Evolutionary conservation across 345 rosid genomes (phyloP), one percentile per base, ranked within the genome.

Genomic region (Populus ilicifolia): DNA sequence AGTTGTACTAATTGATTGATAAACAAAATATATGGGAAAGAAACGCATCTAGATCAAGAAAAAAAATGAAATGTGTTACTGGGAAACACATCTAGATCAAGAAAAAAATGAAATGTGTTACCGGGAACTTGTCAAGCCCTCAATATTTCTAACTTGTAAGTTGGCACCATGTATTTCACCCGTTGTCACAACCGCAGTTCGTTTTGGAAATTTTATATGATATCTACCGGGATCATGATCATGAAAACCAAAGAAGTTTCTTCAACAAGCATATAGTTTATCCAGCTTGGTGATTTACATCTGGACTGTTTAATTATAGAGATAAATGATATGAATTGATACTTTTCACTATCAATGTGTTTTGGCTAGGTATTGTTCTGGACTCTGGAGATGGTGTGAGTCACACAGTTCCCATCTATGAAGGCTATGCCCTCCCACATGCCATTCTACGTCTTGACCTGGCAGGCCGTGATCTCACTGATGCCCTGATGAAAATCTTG

Each of bases 381-480:
- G 90, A 88, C 74, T 88, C 90, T 2, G 88, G 88, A 75, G 90
- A 85, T 77, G 90, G 90, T 77, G 89, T 88, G 77, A 88, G 90
- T 74, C 90, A 85, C 77, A 88, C 88, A 27, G 90, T 88, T 72
- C 90, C 90, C 59, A 88, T 88, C 78, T 85, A 85, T 23, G 88
- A 88, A 77, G 88, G 90, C 48, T 85, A 85, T 71, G 90, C 89
- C 74, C 88, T 85, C 23, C 90, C 93, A 69, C 92, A 90, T 79
- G 94, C 97, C 79, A 90, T 92, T 74, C 84, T 90, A 80, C 92
- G 93, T 80, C 89, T 91, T 2, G 91, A 91, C 82, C 80, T 91
- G 65, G 93, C 93, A 75, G 93, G 96, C 10, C 96, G 90, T 84
- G 97, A 90, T 77, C 92, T 92, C 66, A 90, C 97, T 0, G 94